phyloP scores from a whole-genome alignment of 306 rosid species.

The Cicer cuneatum region DNA sequence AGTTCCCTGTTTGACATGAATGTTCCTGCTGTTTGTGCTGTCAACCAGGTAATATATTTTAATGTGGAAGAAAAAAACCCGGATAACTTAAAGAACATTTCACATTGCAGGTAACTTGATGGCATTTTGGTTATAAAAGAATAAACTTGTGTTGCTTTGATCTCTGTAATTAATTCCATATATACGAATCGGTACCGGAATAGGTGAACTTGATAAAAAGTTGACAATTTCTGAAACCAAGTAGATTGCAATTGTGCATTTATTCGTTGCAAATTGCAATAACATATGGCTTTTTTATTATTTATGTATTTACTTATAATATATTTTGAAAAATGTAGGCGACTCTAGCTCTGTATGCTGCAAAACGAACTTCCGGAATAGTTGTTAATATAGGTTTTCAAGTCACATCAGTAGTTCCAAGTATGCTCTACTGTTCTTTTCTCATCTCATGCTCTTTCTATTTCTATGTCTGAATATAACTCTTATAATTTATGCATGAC shows the following conservation, averaged over 20 bases:
- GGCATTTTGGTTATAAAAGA: not conserved
- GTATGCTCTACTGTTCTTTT: slow-evolving; percentile 58
- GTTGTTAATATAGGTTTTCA: slow-evolving; percentile 93
- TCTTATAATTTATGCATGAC: slow-evolving; percentile 28
- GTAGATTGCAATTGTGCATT: slow-evolving; percentile 6
- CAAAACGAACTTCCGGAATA: slow-evolving; percentile 83
- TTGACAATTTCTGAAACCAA: not conserved
- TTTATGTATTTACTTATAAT: slow-evolving; percentile 35
- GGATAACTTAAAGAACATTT: not conserved
- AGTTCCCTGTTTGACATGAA: slow-evolving; percentile 78
- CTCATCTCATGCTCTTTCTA: slow-evolving; percentile 9
- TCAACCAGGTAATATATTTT: slow-evolving; percentile 72
- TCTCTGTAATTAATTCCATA: not conserved
- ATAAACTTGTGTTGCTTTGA: slow-evolving; percentile 2
- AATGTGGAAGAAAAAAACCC: not conserved
- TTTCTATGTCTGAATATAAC: slow-evolving; percentile 23
- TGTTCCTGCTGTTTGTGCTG: slow-evolving; percentile 89
- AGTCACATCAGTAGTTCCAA: slow-evolving; percentile 88
- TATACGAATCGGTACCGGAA: not conserved
- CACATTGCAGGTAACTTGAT: not conserved
- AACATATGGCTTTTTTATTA: slow-evolving; percentile 9
- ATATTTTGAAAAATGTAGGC: slow-evolving; percentile 65
- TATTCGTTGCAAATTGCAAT: not conserved
- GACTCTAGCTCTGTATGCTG: slow-evolving; percentile 85
- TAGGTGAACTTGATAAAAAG: not conserved